A percentile compares a stretch with the other conserved stretches of the same genome.
Evolutionary conservation across 768 basidiomycete species (phyloP).

Genomic region (Rhodosporidiobolus odoratus): DNA sequence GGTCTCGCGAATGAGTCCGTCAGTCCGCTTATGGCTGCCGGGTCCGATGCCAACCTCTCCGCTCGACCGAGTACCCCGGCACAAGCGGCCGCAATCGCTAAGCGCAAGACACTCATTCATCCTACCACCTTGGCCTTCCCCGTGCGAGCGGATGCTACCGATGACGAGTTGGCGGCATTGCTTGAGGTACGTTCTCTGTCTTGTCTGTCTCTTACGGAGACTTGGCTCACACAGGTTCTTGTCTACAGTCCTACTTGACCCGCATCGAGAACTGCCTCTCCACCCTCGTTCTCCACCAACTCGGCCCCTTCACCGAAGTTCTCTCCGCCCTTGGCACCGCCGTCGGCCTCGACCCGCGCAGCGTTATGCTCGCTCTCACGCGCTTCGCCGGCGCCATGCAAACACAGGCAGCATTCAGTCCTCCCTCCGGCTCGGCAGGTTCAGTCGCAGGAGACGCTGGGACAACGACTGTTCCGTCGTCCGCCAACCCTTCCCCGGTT

Average conservation of each 20-base stretch:
- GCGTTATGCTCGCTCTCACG: conserved; percentile 27
- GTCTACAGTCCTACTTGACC: conserved; percentile 26
- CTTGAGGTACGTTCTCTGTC: conserved; percentile 29
- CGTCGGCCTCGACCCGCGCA: conserved; percentile 20
- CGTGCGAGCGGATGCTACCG: conserved; percentile 38
- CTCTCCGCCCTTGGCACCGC: conserved; percentile 32
- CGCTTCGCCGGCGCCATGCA: conserved; percentile 33
- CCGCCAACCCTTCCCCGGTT: too few relatives aligned
- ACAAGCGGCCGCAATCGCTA: conserved; percentile 6
- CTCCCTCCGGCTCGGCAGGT: not conserved
- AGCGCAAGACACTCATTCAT: conserved; percentile 27
- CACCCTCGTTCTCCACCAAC: conserved; percentile 38
- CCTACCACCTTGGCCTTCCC: conserved; percentile 30
- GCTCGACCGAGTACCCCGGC: conserved; percentile 17
- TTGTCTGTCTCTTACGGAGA: not conserved
- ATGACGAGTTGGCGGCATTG: conserved; percentile 39
- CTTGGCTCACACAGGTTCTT: not conserved
- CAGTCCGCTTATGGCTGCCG: not conserved
- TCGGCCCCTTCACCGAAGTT: conserved; percentile 42
- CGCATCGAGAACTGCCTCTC: conserved; percentile 40
- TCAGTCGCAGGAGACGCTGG: too few relatives aligned
- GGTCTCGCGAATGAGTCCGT: not conserved
- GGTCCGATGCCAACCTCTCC: conserved; percentile 1
- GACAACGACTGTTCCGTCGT: too few relatives aligned
- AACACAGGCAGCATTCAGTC: not conserved